These are phyloP conservation scores for Fusarium bactridioides DNA, from an alignment of 2,329 filamentous ascomycete species.

Conservation along the genomic window DNA sequence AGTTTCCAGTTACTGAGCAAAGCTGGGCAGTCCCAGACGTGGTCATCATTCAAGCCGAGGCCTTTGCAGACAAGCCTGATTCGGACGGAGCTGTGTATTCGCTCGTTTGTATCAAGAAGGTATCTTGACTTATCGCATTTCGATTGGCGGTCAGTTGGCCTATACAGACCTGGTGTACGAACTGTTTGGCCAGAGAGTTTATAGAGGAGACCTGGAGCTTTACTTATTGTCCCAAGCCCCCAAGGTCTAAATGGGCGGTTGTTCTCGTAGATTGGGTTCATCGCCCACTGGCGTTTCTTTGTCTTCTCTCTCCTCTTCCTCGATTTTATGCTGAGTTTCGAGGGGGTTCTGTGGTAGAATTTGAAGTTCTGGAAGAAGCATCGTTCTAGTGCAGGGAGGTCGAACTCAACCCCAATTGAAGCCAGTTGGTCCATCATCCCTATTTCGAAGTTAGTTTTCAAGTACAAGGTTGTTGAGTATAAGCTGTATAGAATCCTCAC, in stretches of 20 bases:
- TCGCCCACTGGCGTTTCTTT: conserved; percentile 51
- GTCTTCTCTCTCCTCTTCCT: conserved; percentile 28
- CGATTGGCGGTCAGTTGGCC: conserved; percentile 52
- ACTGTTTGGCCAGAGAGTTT: conserved; percentile 52
- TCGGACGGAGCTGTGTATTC: conserved; percentile 62
- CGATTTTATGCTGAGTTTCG: conserved; percentile 13
- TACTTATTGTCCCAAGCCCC: conserved; percentile 56
- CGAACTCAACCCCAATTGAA: conserved; percentile 60
- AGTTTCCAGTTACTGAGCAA: conserved; percentile 56
- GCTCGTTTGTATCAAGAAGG: conserved; percentile 62
- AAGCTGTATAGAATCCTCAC: conserved; percentile 39
- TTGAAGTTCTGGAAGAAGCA: conserved; percentile 48
- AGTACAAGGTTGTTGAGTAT: neutral
- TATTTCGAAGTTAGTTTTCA: conserved; percentile 30
- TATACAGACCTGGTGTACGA: conserved; percentile 59
- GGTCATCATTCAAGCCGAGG: conserved; percentile 57
- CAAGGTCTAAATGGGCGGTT: conserved; percentile 59
- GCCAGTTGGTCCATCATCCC: conserved; percentile 66
- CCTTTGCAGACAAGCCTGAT: conserved; percentile 61
- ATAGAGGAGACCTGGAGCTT: conserved; percentile 52
- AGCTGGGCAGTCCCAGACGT: conserved; percentile 56
- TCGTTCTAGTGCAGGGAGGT: conserved; percentile 51
- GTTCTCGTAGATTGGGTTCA: conserved; percentile 55
- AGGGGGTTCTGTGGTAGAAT: conserved; percentile 42
- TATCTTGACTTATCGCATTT: conserved; percentile 48